A percentile compares a stretch with the other conserved stretches of the same genome.
Conservation (phyloP, 331 rosid species). For the Stylosanthes scabra region DNA sequence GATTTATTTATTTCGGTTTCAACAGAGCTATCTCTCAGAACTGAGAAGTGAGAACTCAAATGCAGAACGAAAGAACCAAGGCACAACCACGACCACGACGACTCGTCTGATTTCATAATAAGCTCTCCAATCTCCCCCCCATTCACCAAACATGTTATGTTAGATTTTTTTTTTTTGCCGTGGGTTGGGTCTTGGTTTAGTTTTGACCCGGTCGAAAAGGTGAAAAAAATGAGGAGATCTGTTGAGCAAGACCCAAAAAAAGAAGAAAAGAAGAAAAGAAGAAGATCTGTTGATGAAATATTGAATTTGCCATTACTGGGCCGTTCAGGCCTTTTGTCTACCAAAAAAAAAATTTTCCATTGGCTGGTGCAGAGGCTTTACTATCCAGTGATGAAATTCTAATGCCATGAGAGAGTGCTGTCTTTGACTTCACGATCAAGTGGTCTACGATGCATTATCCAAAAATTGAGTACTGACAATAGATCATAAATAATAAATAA, state of each 20-base stretch:
- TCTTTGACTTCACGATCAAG: slow-evolving; percentile 52
- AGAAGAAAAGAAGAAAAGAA: too few relatives aligned
- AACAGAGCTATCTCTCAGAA: background rate
- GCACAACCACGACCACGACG: background rate
- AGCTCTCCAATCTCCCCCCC: background rate
- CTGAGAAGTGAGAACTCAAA: background rate
- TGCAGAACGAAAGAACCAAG: background rate
- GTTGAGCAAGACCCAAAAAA: too few relatives aligned
- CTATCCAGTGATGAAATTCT: slow-evolving; percentile 55
- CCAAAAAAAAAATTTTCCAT: too few relatives aligned
- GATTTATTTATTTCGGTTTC: slow-evolving; percentile 31
- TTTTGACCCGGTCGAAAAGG: too few relatives aligned
- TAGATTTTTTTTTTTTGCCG: too few relatives aligned
- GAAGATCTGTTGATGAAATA: slow-evolving; percentile 41
- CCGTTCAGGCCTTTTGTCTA: too few relatives aligned
- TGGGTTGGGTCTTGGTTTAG: too few relatives aligned
- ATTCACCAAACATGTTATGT: too few relatives aligned
- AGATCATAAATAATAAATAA: too few relatives aligned
- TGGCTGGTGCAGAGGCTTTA: slow-evolving; percentile 40
- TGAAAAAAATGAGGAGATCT: too few relatives aligned
- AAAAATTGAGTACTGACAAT: slow-evolving; percentile 47
- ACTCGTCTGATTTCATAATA: background rate
- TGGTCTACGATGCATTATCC: slow-evolving; percentile 58
- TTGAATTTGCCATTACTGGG: slow-evolving; percentile 58
- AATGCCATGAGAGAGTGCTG: slow-evolving; percentile 54